phyloP scores from a whole-genome alignment of 345 rosid genomes.

The Anacardium occidentale region DNA sequence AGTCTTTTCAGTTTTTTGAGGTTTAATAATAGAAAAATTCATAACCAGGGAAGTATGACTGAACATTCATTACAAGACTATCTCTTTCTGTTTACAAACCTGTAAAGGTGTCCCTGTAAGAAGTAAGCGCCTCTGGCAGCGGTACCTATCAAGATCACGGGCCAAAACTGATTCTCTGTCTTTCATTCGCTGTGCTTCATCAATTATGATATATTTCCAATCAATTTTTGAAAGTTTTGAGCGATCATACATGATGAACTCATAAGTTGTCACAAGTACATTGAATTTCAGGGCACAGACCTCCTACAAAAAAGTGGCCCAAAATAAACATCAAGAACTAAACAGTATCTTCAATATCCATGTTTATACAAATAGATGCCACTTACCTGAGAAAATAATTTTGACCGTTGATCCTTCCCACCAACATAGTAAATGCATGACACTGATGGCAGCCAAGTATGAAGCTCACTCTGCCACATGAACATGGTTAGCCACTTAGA shows the following conservation, averaged over 20 bases:
- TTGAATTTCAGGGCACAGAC: slow-evolving; percentile 94
- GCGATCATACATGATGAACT: slow-evolving; percentile 98
- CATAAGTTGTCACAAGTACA: slow-evolving; percentile 97
- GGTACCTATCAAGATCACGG: slow-evolving; percentile 98
- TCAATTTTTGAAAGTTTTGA: slow-evolving; percentile 95
- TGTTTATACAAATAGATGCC: neutral
- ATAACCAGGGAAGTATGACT: neutral
- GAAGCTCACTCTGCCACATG: slow-evolving; percentile 84
- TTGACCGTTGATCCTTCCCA: slow-evolving; percentile 87
- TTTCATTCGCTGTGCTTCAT: slow-evolving; percentile 99
- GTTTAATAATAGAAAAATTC: neutral
- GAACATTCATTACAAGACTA: neutral
- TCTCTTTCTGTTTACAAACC: slow-evolving; percentile 47
- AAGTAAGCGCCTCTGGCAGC: slow-evolving; percentile 97
- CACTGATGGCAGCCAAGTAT: slow-evolving; percentile 92
- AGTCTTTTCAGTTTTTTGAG: neutral
- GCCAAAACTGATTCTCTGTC: slow-evolving; percentile 99
- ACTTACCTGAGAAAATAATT: slow-evolving; percentile 89
- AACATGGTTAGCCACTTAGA: slow-evolving; percentile 21
- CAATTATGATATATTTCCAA: slow-evolving; percentile 98
- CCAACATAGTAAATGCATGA: slow-evolving; percentile 98
- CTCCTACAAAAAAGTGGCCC: slow-evolving; percentile 54
- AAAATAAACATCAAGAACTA: slow-evolving; percentile 25
- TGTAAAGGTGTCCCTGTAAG: slow-evolving; percentile 99
- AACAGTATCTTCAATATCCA: slow-evolving; percentile 13